Evolutionary conservation across 192 early-diverging fungal genomes (phyloP).

Genomic region (Polychytrium aggregatum): DNA sequence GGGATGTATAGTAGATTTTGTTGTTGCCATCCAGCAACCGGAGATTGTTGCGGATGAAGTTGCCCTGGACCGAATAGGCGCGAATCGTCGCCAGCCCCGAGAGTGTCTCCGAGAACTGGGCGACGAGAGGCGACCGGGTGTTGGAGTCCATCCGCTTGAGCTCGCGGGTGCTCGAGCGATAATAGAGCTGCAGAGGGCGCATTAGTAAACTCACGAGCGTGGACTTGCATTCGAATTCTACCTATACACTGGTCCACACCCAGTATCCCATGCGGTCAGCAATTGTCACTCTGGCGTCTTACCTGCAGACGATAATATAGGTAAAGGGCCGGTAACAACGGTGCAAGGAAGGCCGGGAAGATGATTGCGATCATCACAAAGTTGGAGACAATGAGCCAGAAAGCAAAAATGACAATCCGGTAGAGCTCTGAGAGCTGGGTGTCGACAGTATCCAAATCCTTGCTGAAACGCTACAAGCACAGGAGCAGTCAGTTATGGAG

Average conservation of each 20-base stretch:
- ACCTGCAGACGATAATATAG: background rate
- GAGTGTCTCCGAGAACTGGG: conserved; percentile 52
- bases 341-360: background rate
- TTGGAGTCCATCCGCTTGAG: conserved; percentile 64
- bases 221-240: too few species aligned
- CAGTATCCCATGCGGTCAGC: too few species aligned
- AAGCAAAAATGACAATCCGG: conserved; percentile 3
- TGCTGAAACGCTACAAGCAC: conserved; percentile 31
- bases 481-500: too few species aligned
- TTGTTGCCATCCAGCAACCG: conserved; percentile 4
- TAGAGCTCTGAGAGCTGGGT: conserved; percentile 4
- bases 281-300: too few species aligned
- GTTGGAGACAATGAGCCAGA: background rate
- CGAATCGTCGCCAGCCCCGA: conserved; percentile 58
- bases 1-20: background rate
- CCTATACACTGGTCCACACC: too few species aligned
- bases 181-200: conserved; percentile 5
- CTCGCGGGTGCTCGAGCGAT: conserved; percentile 16
- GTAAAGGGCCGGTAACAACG: background rate
- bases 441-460: conserved; percentile 35
- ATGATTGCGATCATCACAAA: conserved; percentile 2
- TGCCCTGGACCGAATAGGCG: conserved; percentile 38
- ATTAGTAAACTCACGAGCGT: too few species aligned
- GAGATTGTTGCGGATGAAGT: background rate
- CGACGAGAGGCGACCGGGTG: conserved; percentile 57